phyloP scores from a whole-genome alignment of 2,329 filamentous ascomycete species.

The Huntiella abstrusa region DNA sequence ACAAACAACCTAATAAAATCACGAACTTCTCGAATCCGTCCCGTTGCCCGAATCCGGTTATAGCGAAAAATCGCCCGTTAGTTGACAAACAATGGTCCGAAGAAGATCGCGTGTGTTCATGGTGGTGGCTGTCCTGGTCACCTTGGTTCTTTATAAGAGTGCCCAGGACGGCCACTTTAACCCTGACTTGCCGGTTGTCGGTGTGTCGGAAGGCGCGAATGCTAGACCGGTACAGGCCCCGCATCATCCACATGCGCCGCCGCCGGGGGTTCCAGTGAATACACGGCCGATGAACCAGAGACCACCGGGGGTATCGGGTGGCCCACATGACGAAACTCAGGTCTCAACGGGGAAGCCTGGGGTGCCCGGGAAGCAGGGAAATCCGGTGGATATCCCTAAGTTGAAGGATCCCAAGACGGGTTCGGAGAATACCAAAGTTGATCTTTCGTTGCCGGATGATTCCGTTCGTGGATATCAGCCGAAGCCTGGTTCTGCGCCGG shows the following conservation, averaged over 20 bases:
- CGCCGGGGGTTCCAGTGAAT: background rate
- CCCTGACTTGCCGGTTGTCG: background rate
- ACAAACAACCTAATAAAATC: too few species aligned
- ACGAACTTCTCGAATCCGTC: too few species aligned
- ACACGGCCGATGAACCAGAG: background rate
- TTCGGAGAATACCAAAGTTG: background rate
- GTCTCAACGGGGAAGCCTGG: background rate
- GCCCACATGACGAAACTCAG: background rate
- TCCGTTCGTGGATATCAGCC: constrained; percentile 1
- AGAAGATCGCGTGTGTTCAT: constrained; percentile 43
- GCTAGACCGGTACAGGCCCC: too few species aligned
- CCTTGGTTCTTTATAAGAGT: constrained; percentile 34
- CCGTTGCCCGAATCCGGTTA: too few species aligned
- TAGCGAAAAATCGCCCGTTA: too few species aligned
- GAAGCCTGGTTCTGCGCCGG: background rate
- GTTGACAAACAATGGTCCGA: too few species aligned
- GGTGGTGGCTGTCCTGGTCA: constrained; percentile 32
- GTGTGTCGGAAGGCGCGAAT: too few species aligned
- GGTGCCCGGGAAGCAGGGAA: too few species aligned
- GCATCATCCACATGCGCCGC: background rate
- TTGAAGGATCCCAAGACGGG: constrained; percentile 4
- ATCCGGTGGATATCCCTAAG: background rate
- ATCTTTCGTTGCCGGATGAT: constrained; percentile 7
- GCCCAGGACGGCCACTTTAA: constrained; percentile 18
- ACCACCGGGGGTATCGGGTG: background rate